Conservation (phyloP, 108 stramenopile genomes). For the Cylindrotheca fusiformis region DNA sequence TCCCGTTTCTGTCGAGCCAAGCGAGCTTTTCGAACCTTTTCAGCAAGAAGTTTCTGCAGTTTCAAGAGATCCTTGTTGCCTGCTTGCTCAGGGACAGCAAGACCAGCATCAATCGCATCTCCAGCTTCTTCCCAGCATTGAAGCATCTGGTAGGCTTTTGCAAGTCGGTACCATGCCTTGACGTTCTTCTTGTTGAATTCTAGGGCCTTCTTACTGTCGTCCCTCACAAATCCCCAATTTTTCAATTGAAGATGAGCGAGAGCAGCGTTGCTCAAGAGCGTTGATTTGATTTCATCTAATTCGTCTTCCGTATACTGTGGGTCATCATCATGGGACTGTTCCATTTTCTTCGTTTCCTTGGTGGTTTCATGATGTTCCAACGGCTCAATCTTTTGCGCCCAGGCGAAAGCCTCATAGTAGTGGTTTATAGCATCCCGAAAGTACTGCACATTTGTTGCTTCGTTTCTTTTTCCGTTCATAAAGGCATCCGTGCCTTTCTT, state of each 20-base stretch:
- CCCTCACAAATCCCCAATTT: constrained; percentile 83
- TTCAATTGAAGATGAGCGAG: constrained; percentile 81
- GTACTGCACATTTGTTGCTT: constrained; percentile 78
- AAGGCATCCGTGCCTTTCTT: constrained; percentile 79
- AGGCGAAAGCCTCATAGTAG: constrained; percentile 79
- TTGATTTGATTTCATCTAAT: constrained; percentile 65
- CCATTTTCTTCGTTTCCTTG: constrained; percentile 13
- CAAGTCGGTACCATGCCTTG: constrained; percentile 87
- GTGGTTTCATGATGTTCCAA: constrained; percentile 14
- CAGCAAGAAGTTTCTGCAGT: constrained; percentile 51
- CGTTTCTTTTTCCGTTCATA: constrained; percentile 72
- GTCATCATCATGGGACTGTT: constrained; percentile 43
- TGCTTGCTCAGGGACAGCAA: constrained; percentile 44
- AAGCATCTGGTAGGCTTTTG: constrained; percentile 79
- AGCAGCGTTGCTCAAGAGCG: constrained; percentile 72
- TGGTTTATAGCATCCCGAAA: constrained; percentile 90
- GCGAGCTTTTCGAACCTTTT: constrained; percentile 65
- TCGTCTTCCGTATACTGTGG: constrained; percentile 64
- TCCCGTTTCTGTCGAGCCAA: constrained; percentile 77
- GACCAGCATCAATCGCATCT: constrained; percentile 76
- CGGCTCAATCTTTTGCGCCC: constrained; percentile 76
- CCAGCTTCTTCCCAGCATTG: constrained; percentile 82
- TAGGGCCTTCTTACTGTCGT: constrained; percentile 67
- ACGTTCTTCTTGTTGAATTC: constrained; percentile 64
- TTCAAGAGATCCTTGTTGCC: constrained; percentile 70